Conservation (phyloP, 495 filamentous ascomycete genomes). For the Trichocladium uniseriatum region DNA sequence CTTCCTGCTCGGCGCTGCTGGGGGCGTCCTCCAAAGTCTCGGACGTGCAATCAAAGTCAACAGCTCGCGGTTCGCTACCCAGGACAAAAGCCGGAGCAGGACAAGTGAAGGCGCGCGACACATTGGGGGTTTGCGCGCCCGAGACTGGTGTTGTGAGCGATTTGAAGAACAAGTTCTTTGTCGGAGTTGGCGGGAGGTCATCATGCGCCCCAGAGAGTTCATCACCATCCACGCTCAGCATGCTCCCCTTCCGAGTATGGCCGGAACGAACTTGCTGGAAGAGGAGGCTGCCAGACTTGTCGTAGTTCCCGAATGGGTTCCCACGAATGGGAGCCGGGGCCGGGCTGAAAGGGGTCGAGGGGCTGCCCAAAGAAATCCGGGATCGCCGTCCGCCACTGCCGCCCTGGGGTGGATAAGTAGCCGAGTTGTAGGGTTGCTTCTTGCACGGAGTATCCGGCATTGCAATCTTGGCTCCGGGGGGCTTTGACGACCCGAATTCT, state of each 20-base stretch:
- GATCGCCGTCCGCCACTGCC: constrained; percentile 42
- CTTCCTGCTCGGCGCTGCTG: constrained; percentile 5
- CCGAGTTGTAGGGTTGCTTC: constrained; percentile 56
- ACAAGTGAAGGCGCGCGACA: constrained; percentile 21
- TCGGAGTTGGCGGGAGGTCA: constrained; percentile 85
- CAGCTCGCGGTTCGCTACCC: constrained; percentile 5
- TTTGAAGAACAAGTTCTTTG: constrained; percentile 53
- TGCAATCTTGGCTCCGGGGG: constrained; percentile 18
- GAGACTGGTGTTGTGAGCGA: constrained; percentile 15
- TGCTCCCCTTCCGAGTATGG: constrained; percentile 57
- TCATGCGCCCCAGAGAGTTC: constrained; percentile 54
- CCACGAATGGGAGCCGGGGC: constrained; percentile 30
- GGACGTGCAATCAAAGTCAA: constrained; percentile 24
- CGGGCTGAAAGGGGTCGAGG: constrained; percentile 57
- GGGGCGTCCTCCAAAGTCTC: constrained; percentile 20
- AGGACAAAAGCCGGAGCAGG: constrained; percentile 20
- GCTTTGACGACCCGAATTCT: constrained; percentile 48
- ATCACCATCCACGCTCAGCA: constrained; percentile 69
- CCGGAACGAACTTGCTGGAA: constrained; percentile 30
- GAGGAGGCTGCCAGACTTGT: constrained; percentile 36
- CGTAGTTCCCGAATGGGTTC: constrained; percentile 52
- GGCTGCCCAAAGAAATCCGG: constrained; percentile 31
- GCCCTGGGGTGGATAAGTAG: constrained; percentile 49
- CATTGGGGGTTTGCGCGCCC: constrained; percentile 18
- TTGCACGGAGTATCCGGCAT: constrained; percentile 98